Conservation (phyloP, 805 yeast species). For the Isabelozyma rhagii region DNA sequence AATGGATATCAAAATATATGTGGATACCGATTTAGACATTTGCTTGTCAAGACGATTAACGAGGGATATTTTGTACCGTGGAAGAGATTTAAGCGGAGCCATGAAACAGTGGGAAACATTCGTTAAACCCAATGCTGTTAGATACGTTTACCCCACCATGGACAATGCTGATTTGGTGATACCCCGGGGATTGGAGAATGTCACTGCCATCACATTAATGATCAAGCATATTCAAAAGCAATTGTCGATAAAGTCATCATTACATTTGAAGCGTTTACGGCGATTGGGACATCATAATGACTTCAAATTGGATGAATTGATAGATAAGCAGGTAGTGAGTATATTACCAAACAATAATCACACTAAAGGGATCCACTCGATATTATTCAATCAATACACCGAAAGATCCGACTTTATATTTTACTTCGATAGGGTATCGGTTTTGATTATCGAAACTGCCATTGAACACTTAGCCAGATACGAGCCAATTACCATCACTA, state of each 20-base stretch:
- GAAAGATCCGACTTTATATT: constrained; percentile 77
- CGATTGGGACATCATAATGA: constrained; percentile 46
- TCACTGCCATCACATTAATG: constrained; percentile 74
- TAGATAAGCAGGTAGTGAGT: constrained; percentile 26
- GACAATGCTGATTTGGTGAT: constrained; percentile 78
- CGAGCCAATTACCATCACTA: constrained; percentile 24
- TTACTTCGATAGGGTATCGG: constrained; percentile 80
- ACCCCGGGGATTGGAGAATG: constrained; percentile 87
- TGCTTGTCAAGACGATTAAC: constrained; percentile 86
- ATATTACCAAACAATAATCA: constrained; percentile 59
- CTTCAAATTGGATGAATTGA: constrained; percentile 19
- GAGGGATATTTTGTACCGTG: constrained; percentile 83
- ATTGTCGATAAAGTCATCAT: constrained; percentile 57
- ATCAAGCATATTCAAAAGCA: constrained; percentile 77
- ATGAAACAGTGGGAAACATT: constrained; percentile 85
- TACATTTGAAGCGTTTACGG: constrained; percentile 64
- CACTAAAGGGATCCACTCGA: constrained; percentile 66
- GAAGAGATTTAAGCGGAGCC: constrained; percentile 79
- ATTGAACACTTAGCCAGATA: constrained; percentile 52
- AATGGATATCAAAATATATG: constrained; percentile 85
- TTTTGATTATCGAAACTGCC: constrained; percentile 65
- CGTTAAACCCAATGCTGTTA: constrained; percentile 89
- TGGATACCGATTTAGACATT: constrained; percentile 90
- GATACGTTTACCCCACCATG: constrained; percentile 72
- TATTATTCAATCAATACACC: constrained; percentile 54